Percentiles rank a stretch among this genome's conserved stretches.
These are phyloP conservation scores for Lithospermum erythrorhizon DNA, from an alignment of 257 asterid species.

Conservation along the genomic window DNA sequence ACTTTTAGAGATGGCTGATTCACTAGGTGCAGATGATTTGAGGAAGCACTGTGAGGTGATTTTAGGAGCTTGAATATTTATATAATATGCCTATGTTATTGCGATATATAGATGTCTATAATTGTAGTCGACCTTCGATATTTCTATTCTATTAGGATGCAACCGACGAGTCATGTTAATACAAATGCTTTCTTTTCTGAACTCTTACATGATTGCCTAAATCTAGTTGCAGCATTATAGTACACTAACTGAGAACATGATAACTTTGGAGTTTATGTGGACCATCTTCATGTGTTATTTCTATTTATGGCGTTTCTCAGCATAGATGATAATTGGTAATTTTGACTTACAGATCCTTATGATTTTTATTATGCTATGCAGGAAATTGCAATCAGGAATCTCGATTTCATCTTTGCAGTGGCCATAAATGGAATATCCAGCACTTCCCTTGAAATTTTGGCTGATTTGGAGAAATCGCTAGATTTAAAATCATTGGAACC, in stretches of 20 bases:
- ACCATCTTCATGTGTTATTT: background rate
- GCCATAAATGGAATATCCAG: constrained; percentile 48
- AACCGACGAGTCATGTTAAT: background rate
- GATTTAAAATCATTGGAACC: constrained; percentile 75
- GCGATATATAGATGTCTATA: background rate
- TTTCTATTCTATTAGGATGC: no score
- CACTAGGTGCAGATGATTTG: constrained; percentile 74
- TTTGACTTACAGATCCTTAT: background rate
- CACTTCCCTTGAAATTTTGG: constrained; percentile 63
- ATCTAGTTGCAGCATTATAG: background rate
- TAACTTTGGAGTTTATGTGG: no score
- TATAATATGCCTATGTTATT: background rate
- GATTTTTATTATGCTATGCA: constrained; percentile 33
- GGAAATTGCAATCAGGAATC: constrained; percentile 86
- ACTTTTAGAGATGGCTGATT: constrained; percentile 82
- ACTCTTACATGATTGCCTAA: background rate
- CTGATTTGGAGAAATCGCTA: constrained; percentile 59
- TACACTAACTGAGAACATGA: background rate
- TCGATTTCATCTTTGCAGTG: constrained; percentile 76
- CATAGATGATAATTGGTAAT: no score
- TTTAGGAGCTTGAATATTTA: constrained; percentile 3
- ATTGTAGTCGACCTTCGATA: background rate
- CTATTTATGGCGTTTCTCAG: no score
- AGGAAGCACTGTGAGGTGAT: constrained; percentile 62
- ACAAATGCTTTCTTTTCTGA: background rate